Evolutionary conservation across 306 rosid species (phyloP), one percentile per base, ranked within the genome.

Genomic region (Dryas drummondii): DNA sequence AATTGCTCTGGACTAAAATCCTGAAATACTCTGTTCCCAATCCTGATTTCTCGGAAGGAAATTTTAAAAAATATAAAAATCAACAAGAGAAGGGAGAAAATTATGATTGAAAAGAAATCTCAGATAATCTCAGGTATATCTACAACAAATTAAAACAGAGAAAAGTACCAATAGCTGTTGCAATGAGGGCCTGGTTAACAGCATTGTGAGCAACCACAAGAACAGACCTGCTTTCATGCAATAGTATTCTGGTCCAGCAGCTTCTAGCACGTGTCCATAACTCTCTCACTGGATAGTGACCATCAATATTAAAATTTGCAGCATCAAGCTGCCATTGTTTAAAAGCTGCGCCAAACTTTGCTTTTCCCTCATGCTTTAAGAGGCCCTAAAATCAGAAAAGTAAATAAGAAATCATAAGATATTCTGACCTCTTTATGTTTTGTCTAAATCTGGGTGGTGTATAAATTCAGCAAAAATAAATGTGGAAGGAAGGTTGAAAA

Each of bases 181-280:
- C 94, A 87, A 94, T 78, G 68, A 94, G 98, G 79, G 98, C 97
- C 89, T 94, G 98, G 86, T 91, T 94, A 74, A 94, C 97, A 82
- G 98, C 98, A 84, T 94, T 94, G 84, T 94, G 97, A 69, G 98
- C 97, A 85, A 91, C 97, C 88, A 94, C 91, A 72, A 94, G 97
- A 82, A 91, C 84, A 73, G 93, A 94, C 88, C 81, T 81, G 79
- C 96, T 84, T 82, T 91, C 97, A 54, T 91, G 93, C 72, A 84
- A 85, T 59, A 91, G 76, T 66, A 94, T 87, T 82, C 81, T 90
- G 77, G 71, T 64, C 97, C 96, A 94, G 85, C 91, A 83, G 87
- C 76, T 85, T 76, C 96, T 86, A 79, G 96, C 97, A 41, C 96
- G 94, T 0, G 54, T 88, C 98, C 98, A 91, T 83, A 94, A 77